Evolutionary conservation across 257 asterid genomes (phyloP).

Genomic region (Solanum piurae): DNA sequence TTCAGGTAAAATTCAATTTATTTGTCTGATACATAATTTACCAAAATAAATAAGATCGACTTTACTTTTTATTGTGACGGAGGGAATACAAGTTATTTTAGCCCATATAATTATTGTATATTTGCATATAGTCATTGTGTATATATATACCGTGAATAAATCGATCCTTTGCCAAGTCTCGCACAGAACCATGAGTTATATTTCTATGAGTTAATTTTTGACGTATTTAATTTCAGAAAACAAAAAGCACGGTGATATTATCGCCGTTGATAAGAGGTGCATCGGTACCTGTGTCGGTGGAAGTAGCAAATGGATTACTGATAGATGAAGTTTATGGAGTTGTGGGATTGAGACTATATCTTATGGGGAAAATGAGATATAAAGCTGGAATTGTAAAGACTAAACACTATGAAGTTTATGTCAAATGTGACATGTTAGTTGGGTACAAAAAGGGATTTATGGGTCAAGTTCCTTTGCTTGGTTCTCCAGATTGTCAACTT

Average conservation of each 20-base stretch:
- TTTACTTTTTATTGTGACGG: not conserved
- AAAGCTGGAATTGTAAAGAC: constrained; percentile 26
- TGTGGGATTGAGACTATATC: constrained; percentile 40
- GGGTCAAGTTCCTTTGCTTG: constrained; percentile 44
- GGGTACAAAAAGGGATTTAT: constrained; percentile 34
- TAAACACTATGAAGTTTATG: constrained; percentile 21
- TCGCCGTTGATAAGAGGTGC: constrained; percentile 50
- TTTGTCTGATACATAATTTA: not conserved
- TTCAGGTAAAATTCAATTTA: constrained; percentile 14
- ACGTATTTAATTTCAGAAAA: constrained; percentile 22
- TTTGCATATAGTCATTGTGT: too few species aligned
- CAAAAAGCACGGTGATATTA: constrained; percentile 49
- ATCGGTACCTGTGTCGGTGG: constrained; percentile 37
- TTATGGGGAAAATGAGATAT: constrained; percentile 38
- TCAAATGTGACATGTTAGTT: constrained; percentile 46
- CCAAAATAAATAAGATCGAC: not conserved
- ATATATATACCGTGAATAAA: not conserved
- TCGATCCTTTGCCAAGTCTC: not conserved
- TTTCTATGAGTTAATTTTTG: not conserved
- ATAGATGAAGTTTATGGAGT: constrained; percentile 48
- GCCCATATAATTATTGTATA: too few species aligned
- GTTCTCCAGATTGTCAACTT: constrained; percentile 33
- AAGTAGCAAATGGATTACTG: constrained; percentile 25
- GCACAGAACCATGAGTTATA: not conserved
- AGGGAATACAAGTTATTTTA: too few species aligned